A percentile compares a stretch with the other conserved stretches of the same genome.
phyloP scores from a whole-genome alignment of 2,329 filamentous ascomycete genomes.

The Neurospora crassa region DNA sequence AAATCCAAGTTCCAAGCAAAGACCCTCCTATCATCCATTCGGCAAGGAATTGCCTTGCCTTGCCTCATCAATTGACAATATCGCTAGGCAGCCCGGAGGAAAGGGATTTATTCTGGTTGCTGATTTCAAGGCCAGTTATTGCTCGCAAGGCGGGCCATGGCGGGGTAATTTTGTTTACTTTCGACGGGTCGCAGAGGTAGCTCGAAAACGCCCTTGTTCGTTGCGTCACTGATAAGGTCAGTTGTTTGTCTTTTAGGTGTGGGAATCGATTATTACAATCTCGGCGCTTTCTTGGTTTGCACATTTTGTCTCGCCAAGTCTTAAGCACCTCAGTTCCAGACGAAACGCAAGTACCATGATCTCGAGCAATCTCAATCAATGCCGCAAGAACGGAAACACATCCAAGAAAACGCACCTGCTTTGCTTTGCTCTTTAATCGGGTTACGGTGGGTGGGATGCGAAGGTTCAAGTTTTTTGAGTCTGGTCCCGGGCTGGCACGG shows the following conservation, averaged over 20 bases:
- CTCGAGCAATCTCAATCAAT: too few relatives aligned
- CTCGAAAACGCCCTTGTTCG: background rate
- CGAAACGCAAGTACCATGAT: too few relatives aligned
- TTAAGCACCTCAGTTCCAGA: too few relatives aligned
- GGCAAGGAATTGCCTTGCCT: background rate
- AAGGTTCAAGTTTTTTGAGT: too few relatives aligned
- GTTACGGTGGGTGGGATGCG: too few relatives aligned
- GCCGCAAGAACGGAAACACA: too few relatives aligned
- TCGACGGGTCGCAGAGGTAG: background rate
- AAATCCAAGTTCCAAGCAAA: background rate
- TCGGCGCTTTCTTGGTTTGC: too few relatives aligned
- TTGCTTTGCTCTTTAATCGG: too few relatives aligned
- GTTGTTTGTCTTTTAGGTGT: background rate
- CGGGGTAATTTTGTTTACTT: background rate
- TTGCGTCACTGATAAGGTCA: background rate
- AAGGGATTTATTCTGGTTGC: background rate
- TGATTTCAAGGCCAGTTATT: background rate
- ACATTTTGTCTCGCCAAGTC: too few relatives aligned
- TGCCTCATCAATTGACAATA: background rate
- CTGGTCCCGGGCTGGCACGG: too few relatives aligned
- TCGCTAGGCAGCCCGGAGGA: background rate
- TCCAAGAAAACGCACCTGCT: too few relatives aligned
- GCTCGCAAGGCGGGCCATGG: background rate
- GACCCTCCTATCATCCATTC: background rate
- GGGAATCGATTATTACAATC: too few relatives aligned